Conservation (phyloP, 2,329 filamentous ascomycete species). For the Venturia nashicola region DNA sequence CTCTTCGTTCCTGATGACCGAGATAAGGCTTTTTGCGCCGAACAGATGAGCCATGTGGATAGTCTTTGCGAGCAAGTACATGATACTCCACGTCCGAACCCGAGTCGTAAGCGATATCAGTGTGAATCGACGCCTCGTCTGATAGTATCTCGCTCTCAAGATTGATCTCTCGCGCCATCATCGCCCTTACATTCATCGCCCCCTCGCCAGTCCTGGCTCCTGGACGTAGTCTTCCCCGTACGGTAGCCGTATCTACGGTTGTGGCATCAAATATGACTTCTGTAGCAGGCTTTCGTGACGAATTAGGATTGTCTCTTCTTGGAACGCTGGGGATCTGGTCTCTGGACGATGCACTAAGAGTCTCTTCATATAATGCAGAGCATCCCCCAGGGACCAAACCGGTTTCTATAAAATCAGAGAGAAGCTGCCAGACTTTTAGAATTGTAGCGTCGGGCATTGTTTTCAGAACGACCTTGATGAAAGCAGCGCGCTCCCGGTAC, state of each 20-base stretch:
- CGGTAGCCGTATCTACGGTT: background rate
- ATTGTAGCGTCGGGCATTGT: background rate
- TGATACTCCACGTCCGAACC: background rate
- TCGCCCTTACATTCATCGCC: background rate
- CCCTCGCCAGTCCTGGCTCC: background rate
- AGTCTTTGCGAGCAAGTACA: background rate
- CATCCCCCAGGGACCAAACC: background rate
- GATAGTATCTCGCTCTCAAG: background rate
- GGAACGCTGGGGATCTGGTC: background rate
- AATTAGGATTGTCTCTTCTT: background rate
- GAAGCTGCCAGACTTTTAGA: background rate
- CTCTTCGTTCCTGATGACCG: background rate
- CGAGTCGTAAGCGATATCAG: background rate
- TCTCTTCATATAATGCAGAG: background rate
- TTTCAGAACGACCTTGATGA: background rate
- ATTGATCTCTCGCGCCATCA: background rate
- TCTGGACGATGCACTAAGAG: background rate
- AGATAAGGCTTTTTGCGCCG: slow-evolving; percentile 8
- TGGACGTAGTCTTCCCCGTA: background rate
- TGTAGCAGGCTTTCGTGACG: background rate
- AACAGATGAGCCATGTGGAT: background rate
- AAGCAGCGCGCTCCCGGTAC: background rate
- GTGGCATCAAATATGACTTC: background rate
- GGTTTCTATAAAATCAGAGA: background rate
- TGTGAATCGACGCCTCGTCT: background rate